Conservation (phyloP, 768 basidiomycete species). For the Panaeolus cyanescens region DNA sequence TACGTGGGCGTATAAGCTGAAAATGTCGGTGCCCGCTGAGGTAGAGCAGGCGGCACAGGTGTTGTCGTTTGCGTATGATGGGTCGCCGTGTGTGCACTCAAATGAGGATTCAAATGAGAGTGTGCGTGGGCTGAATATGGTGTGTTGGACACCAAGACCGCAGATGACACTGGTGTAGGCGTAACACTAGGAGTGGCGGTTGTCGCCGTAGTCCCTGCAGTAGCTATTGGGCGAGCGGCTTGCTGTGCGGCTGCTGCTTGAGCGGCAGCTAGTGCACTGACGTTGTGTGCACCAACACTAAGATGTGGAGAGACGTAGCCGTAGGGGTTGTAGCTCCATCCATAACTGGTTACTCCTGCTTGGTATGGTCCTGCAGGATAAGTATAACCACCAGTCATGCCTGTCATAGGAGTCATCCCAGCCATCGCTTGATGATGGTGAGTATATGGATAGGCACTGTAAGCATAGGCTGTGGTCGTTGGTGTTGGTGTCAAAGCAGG, state of each 20-base stretch:
- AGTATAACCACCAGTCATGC: constrained; percentile 48
- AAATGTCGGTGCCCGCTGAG: constrained; percentile 49
- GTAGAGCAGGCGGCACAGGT: constrained; percentile 23
- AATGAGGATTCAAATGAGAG: constrained; percentile 19
- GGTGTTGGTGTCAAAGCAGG: constrained; percentile 20
- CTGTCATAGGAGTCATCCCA: constrained; percentile 7
- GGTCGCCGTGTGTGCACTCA: constrained; percentile 24
- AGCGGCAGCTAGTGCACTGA: constrained; percentile 22
- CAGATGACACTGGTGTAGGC: constrained; percentile 16
- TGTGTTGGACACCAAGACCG: constrained; percentile 1
- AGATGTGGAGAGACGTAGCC: constrained; percentile 53
- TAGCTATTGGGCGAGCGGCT: constrained; percentile 26
- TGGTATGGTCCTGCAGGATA: constrained; percentile 55
- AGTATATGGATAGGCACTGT: constrained; percentile 60
- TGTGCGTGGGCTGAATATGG: neutral
- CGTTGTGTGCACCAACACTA: constrained; percentile 34
- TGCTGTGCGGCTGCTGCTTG: constrained; percentile 23
- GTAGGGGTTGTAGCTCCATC: constrained; percentile 69
- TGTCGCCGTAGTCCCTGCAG: constrained; percentile 14
- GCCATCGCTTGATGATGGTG: constrained; percentile 32
- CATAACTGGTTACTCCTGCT: constrained; percentile 69
- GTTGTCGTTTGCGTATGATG: constrained; percentile 30
- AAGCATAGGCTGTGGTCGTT: constrained; percentile 62
- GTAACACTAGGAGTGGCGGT: constrained; percentile 4
- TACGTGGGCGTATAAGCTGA: constrained; percentile 59